These are phyloP conservation scores for Fusarium illudens DNA, from an alignment of 2,329 filamentous ascomycete species.

Conservation along the genomic window DNA sequence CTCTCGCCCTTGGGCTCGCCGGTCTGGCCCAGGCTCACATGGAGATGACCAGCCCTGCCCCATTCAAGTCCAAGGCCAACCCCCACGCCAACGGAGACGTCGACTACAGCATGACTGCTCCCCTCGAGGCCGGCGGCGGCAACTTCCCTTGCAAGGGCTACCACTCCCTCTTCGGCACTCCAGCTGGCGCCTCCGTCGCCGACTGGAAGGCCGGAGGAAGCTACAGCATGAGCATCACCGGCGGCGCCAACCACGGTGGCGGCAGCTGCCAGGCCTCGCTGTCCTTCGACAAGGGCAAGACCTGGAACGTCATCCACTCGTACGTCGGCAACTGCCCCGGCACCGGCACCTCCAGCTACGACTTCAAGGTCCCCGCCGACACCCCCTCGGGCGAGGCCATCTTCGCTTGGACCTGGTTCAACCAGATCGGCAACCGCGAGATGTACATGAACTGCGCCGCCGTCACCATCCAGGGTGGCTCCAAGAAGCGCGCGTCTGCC, in stretches of 20 bases:
- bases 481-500: constrained; percentile 46
- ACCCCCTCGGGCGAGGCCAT: constrained; percentile 69
- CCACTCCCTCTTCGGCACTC: constrained; percentile 58
- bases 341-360: constrained; percentile 58
- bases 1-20: constrained; percentile 53
- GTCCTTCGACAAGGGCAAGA: constrained; percentile 74
- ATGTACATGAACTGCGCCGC: constrained; percentile 89
- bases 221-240: constrained; percentile 71
- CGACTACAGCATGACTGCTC: constrained; percentile 78
- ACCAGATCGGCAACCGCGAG: constrained; percentile 78
- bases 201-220: constrained; percentile 69
- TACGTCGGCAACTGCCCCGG: constrained; percentile 64
- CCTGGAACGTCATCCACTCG: constrained; percentile 73
- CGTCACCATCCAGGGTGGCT: constrained; percentile 64
- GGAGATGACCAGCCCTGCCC: constrained; percentile 62
- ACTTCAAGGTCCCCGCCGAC: constrained; percentile 72
- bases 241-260: constrained; percentile 70
- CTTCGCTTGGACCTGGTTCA: constrained; percentile 82
- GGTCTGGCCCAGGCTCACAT: constrained; percentile 63
- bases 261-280: constrained; percentile 81
- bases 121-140: constrained; percentile 66
- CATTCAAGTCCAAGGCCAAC: constrained; percentile 64
- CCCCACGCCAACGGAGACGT: constrained; percentile 56
- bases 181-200: constrained; percentile 62
- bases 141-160: constrained; percentile 82